Conservation (phyloP, 2,329 filamentous ascomycete genomes). For the Beauveria scarabaeidicola region DNA sequence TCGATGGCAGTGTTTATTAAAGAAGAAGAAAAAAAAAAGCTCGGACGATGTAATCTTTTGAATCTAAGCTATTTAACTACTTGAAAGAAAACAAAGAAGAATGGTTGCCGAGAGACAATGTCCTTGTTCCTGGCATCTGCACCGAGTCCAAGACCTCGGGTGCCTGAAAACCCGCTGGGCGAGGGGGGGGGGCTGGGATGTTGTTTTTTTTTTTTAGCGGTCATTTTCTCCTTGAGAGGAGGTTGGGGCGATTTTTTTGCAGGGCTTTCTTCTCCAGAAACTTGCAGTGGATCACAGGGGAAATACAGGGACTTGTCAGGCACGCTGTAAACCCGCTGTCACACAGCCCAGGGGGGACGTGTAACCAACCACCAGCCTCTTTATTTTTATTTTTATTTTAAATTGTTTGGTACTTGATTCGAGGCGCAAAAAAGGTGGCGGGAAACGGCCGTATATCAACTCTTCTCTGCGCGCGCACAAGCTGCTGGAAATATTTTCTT, state of each 20-base stretch:
- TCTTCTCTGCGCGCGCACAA: not conserved
- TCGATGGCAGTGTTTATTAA: no score
- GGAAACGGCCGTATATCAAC: constrained; percentile 5
- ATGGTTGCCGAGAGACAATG: no score
- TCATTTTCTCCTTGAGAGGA: not conserved
- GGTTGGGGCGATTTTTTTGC: not conserved
- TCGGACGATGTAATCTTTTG: no score
- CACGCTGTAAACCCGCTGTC: not conserved
- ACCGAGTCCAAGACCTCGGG: no score
- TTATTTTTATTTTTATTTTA: not conserved
- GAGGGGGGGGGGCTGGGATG: not conserved
- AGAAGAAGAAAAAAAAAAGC: no score
- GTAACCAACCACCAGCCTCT: not conserved
- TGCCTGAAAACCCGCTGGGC: not conserved
- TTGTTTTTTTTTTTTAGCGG: not conserved
- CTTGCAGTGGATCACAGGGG: not conserved
- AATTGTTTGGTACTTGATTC: not conserved
- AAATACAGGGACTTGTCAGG: not conserved
- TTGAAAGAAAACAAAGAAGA: no score
- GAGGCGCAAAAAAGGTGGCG: constrained; percentile 11
- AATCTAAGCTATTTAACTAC: no score
- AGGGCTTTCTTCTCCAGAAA: no score
- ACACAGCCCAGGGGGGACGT: not conserved
- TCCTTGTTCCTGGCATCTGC: no score
- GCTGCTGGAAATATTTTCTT: not conserved